Conservation (phyloP, 73 alveolate species). For the Paramecium pentaurelia region DNA sequence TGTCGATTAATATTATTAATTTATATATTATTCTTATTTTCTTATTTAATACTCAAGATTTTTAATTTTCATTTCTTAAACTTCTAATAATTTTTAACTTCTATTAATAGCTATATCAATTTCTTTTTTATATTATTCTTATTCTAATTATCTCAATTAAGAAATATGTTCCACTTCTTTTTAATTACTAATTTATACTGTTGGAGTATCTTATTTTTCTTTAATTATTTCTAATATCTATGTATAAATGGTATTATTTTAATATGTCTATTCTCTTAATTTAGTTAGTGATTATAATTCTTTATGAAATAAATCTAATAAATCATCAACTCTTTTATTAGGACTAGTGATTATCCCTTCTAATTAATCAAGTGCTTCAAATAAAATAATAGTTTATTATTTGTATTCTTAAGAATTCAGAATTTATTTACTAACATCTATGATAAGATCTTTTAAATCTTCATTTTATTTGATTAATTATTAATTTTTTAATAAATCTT, state of each 20-base stretch:
- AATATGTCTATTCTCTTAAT: not conserved
- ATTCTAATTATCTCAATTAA: constrained; percentile 12
- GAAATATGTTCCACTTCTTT: not conserved
- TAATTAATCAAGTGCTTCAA: not conserved
- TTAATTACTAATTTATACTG: not conserved
- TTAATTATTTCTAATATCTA: not conserved
- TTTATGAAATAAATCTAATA: not conserved
- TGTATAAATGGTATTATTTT: not conserved
- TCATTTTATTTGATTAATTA: not conserved
- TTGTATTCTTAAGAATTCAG: not conserved
- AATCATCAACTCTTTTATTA: constrained; percentile 1
- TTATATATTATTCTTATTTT: not conserved
- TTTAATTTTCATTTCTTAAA: not conserved
- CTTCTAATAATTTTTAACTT: not conserved
- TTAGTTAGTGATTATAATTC: not conserved
- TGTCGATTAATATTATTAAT: not conserved
- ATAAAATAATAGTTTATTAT: not conserved
- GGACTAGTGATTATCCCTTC: constrained; percentile 10
- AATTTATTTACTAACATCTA: not conserved
- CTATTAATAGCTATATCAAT: not conserved
- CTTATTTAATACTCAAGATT: not conserved
- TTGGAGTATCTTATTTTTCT: not conserved
- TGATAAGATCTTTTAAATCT: not conserved
- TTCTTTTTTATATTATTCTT: constrained; percentile 29
- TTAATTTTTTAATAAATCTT: not conserved